Conservation (phyloP, 1,139 yeast species). For the Hyphopichia buzzinii region DNA sequence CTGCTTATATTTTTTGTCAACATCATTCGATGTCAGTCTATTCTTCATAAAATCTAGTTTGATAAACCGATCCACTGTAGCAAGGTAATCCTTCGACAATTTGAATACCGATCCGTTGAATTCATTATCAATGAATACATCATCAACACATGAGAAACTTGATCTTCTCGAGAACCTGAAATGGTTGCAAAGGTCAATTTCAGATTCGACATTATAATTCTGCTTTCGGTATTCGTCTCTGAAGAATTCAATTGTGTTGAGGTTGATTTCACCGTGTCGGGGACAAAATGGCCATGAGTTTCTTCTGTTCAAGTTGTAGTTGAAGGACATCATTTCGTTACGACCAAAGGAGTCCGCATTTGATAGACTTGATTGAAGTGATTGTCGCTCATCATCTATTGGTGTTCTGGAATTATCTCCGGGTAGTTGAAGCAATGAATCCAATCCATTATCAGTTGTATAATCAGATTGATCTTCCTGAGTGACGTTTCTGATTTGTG, state of each 20-base stretch:
- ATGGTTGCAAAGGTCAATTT: not conserved
- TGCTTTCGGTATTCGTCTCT: conserved; percentile 10
- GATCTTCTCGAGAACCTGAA: conserved; percentile 19
- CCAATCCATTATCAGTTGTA: conserved; percentile 8
- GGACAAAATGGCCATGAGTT: conserved; percentile 41
- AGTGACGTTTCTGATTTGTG: not conserved
- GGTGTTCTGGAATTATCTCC: not conserved
- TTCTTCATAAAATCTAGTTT: conserved; percentile 20
- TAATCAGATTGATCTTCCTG: not conserved
- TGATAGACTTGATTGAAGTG: not conserved
- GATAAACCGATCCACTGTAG: conserved; percentile 20
- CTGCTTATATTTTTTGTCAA: conserved; percentile 24
- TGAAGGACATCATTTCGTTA: conserved; percentile 15
- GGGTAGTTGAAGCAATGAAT: conserved; percentile 20
- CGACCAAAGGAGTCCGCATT: not conserved
- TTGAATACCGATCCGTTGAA: conserved; percentile 18
- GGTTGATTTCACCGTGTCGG: conserved; percentile 24
- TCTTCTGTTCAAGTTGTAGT: conserved; percentile 36
- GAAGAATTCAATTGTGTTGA: conserved; percentile 25
- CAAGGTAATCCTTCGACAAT: conserved; percentile 22
- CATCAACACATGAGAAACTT: conserved; percentile 48
- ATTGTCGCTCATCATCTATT: not conserved
- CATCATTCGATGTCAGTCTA: conserved; percentile 3
- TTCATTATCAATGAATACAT: conserved; percentile 18
- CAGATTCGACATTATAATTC: not conserved